These are phyloP conservation scores for Yamagishiella unicocca DNA, from an alignment of 139 green algal species.

Conservation along the genomic window DNA sequence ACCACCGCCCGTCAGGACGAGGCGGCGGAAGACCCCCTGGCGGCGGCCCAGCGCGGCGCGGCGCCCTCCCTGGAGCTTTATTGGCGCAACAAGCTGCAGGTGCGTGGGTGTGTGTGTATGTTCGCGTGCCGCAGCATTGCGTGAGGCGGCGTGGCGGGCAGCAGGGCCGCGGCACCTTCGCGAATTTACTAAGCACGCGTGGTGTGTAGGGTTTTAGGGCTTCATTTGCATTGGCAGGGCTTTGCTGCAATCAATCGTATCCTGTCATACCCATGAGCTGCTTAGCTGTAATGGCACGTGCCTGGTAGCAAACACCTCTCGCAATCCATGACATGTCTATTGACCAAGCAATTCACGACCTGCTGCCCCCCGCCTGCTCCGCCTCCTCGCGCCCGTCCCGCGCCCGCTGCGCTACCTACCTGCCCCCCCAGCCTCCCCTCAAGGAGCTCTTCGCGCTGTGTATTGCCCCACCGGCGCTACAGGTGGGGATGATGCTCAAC, in stretches of 20 bases:
- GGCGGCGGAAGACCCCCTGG: slow-evolving; percentile 78
- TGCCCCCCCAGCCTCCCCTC: slow-evolving; percentile 55
- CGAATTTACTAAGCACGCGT: too few relatives aligned
- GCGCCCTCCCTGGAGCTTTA: slow-evolving; percentile 76
- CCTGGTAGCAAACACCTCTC: too few relatives aligned
- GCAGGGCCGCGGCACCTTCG: too few relatives aligned
- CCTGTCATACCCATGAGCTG: too few relatives aligned
- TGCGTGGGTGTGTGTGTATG: slow-evolving; percentile 13
- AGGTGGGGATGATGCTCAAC: neutral
- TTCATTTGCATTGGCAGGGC: too few relatives aligned
- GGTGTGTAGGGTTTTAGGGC: too few relatives aligned
- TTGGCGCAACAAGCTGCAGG: slow-evolving; percentile 78
- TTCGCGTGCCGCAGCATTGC: neutral
- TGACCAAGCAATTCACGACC: too few relatives aligned
- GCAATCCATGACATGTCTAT: too few relatives aligned
- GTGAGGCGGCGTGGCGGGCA: too few relatives aligned
- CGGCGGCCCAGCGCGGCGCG: slow-evolving; percentile 54
- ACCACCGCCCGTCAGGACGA: slow-evolving; percentile 69
- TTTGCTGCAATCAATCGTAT: too few relatives aligned
- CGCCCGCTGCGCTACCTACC: neutral
- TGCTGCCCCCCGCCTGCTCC: neutral
- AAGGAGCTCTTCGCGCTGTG: slow-evolving; percentile 66
- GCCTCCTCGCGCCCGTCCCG: neutral
- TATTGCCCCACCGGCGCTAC: slow-evolving; percentile 45
- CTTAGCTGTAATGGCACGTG: too few relatives aligned